Percentiles rank a stretch among this genome's conserved stretches.
Evolutionary conservation across 139 green algal genomes (phyloP).

Genomic region (Asterochloris erici): DNA sequence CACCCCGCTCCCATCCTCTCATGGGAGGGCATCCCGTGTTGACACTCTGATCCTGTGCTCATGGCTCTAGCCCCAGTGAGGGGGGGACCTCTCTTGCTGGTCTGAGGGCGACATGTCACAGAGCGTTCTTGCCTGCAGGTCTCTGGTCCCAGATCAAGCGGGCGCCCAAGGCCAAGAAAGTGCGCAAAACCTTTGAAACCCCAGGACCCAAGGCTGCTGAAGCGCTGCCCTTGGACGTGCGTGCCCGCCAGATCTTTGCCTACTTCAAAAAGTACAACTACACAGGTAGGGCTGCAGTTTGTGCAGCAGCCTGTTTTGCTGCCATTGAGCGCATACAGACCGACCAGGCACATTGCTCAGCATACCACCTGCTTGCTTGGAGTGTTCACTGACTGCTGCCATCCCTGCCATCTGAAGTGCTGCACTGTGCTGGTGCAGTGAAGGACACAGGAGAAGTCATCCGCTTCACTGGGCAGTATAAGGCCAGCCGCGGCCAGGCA

Average conservation of each 20-base stretch:
- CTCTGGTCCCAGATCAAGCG: constrained; percentile 92
- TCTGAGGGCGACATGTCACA: background rate
- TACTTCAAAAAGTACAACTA: constrained; percentile 79
- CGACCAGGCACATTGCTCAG: background rate
- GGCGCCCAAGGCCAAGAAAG: constrained; percentile 71
- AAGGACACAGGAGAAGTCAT: constrained; percentile 86
- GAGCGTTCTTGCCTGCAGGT: constrained; percentile 35
- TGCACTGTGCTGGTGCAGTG: constrained; percentile 32
- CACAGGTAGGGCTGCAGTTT: background rate
- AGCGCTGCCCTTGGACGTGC: constrained; percentile 60
- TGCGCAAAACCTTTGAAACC: constrained; percentile 77
- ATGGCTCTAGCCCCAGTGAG: too few species aligned
- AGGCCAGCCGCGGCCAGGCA: constrained; percentile 73
- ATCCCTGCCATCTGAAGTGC: constrained; percentile 49
- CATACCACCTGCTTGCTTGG: too few species aligned
- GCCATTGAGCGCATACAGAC: too few species aligned
- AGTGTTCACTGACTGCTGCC: too few species aligned
- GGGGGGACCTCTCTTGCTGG: too few species aligned
- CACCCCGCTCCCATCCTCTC: too few species aligned
- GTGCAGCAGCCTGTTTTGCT: background rate
- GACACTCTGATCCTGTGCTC: too few species aligned
- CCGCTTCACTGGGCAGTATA: constrained; percentile 79
- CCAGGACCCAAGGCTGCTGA: constrained; percentile 33
- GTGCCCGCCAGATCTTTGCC: constrained; percentile 62
- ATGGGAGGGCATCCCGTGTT: too few species aligned